These are phyloP conservation scores for Penicillium hordei DNA, from an alignment of 2,329 filamentous ascomycete species.

Conservation along the genomic window DNA sequence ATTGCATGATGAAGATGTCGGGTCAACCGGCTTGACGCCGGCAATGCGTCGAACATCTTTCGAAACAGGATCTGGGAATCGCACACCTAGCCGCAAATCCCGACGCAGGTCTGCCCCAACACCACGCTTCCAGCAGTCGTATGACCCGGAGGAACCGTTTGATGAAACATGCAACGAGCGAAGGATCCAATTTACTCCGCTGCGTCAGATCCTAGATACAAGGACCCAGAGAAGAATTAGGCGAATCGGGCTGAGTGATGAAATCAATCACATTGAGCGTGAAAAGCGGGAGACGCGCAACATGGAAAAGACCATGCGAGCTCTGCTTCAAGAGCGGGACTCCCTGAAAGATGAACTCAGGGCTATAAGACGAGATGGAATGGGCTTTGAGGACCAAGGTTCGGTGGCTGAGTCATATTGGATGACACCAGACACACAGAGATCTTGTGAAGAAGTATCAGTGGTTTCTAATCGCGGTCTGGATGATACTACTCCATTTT, in stretches of 20 bases:
- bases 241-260: slow-evolving; percentile 48
- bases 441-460: slow-evolving; percentile 22
- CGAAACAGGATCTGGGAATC: slow-evolving; percentile 23
- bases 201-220: slow-evolving; percentile 45
- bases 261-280: slow-evolving; percentile 46
- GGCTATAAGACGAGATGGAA: slow-evolving; percentile 16
- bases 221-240: slow-evolving; percentile 46
- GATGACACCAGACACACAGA: slow-evolving; percentile 22
- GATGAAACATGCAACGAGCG: slow-evolving; percentile 25
- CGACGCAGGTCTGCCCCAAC: slow-evolving; percentile 40
- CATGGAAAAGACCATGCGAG: slow-evolving; percentile 27
- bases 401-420: slow-evolving; percentile 19
- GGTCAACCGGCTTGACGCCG: slow-evolving; percentile 48
- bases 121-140: slow-evolving; percentile 21
- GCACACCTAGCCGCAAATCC: slow-evolving; percentile 29
- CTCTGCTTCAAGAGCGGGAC: slow-evolving; percentile 31
- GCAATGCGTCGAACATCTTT: slow-evolving; percentile 43
- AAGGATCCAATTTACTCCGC: slow-evolving; percentile 47
- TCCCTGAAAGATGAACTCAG: slow-evolving; percentile 30
- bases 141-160: slow-evolving; percentile 24
- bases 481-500: slow-evolving; percentile 3
- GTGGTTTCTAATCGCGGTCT: slow-evolving; percentile 10
- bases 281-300: slow-evolving; percentile 37
- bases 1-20: slow-evolving; percentile 18
- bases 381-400: slow-evolving; percentile 5